Percentiles rank a stretch among this genome's conserved stretches.
These are phyloP conservation scores for Backusella psychrophila DNA, from an alignment of 192 early-diverging fungal species.

Conservation along the genomic window DNA sequence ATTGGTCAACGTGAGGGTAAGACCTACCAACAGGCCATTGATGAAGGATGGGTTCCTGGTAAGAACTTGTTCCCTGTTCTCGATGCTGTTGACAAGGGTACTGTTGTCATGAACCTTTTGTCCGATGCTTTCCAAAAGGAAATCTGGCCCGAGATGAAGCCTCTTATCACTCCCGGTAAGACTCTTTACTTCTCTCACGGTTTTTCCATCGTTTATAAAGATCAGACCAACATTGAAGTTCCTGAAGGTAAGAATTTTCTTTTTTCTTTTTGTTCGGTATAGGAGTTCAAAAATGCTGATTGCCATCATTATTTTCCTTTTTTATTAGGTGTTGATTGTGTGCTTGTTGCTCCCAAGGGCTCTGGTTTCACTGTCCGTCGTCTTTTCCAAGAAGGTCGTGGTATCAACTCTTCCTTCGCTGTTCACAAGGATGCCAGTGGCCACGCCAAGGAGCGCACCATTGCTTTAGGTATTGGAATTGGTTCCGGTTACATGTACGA, in stretches of 20 bases:
- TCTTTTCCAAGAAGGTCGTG: constrained; percentile 94
- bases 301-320: neutral
- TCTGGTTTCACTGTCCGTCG: constrained; percentile 94
- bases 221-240: constrained; percentile 87
- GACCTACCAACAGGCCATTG: constrained; percentile 88
- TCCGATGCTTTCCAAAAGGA: constrained; percentile 96
- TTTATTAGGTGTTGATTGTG: constrained; percentile 66
- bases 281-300: neutral
- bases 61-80: constrained; percentile 93
- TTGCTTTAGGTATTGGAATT: constrained; percentile 89
- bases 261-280: neutral
- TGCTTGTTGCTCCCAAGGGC: constrained; percentile 94
- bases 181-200: constrained; percentile 98
- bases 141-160: constrained; percentile 84
- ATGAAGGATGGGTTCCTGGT: constrained; percentile 95
- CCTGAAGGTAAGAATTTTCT: constrained; percentile 68
- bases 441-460: constrained; percentile 89
- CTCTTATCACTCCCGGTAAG: constrained; percentile 92
- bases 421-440: constrained; percentile 93
- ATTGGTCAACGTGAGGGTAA: constrained; percentile 88
- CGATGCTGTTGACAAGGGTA: constrained; percentile 87
- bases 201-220: constrained; percentile 90
- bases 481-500: constrained; percentile 98
- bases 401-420: constrained; percentile 96
- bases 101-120: constrained; percentile 91